Percentiles rank a stretch among this genome's conserved stretches.
Evolutionary conservation across 441 rosid genomes (phyloP).

Genomic region (Breynia disticha): DNA sequence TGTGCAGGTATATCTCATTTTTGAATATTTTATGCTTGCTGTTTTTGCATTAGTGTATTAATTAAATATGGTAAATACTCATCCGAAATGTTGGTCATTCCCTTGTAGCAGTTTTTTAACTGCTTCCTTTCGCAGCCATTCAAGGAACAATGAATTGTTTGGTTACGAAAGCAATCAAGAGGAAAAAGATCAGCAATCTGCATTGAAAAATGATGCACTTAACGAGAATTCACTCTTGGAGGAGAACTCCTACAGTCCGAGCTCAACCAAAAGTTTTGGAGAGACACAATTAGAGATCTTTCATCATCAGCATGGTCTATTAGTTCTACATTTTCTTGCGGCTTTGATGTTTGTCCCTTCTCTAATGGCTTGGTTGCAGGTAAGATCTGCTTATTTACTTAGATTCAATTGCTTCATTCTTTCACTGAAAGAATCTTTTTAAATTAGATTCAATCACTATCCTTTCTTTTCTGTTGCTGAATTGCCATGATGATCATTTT

Average conservation of each 20-base stretch:
- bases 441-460: no score
- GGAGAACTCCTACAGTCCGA: conserved; percentile 33
- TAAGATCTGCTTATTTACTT: conserved; percentile 15
- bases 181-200: conserved; percentile 26
- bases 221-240: conserved; percentile 26
- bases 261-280: conserved; percentile 42
- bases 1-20: conserved; percentile 54
- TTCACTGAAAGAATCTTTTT: no score
- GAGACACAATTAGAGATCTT: conserved; percentile 83
- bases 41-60: background rate
- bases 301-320: conserved; percentile 72
- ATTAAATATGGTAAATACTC: conserved; percentile 5
- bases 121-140: conserved; percentile 58
- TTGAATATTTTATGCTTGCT: conserved; percentile 2
- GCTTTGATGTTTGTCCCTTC: conserved; percentile 86
- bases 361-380: conserved; percentile 90
- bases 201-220: conserved; percentile 26
- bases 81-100: conserved; percentile 25
- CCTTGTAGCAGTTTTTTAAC: conserved; percentile 52
- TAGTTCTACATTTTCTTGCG: conserved; percentile 71
- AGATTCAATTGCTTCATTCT: no score
- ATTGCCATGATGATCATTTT: no score
- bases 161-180: conserved; percentile 29
- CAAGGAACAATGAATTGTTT: conserved; percentile 38
- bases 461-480: no score